Conservation (phyloP, 106 monocot species). For the Triglochin maritima region DNA sequence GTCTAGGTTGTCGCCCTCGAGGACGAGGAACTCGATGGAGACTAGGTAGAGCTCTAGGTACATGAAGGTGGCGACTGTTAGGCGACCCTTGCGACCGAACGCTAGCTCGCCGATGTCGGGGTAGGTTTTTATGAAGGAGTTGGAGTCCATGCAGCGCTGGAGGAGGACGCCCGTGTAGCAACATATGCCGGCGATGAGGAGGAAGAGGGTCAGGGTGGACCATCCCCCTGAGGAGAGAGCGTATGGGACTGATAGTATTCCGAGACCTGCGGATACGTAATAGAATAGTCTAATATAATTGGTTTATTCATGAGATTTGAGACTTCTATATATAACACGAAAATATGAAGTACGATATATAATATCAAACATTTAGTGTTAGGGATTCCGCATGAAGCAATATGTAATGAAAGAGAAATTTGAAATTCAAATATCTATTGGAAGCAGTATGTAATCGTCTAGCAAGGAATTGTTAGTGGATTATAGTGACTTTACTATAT, state of each 20-base stretch:
- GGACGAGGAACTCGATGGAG: constrained; percentile 56
- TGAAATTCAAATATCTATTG: no score
- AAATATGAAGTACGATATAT: no score
- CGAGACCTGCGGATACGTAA: constrained; percentile 38
- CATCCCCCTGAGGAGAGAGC: constrained; percentile 76
- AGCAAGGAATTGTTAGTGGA: no score
- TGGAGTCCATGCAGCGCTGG: constrained; percentile 66
- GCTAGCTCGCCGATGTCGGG: constrained; percentile 84
- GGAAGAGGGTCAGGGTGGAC: constrained; percentile 55
- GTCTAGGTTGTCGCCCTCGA: constrained; percentile 75
- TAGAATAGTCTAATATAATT: background rate
- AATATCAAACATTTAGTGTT: no score
- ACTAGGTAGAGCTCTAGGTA: constrained; percentile 82
- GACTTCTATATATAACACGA: no score
- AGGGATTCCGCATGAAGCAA: no score
- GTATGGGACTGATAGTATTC: constrained; percentile 75
- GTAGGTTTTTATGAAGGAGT: constrained; percentile 49
- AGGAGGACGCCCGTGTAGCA: constrained; percentile 72
- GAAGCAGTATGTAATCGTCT: no score
- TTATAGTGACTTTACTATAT: no score
- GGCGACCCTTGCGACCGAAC: constrained; percentile 54
- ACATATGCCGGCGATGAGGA: constrained; percentile 38
- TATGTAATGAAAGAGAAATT: no score
- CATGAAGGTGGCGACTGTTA: constrained; percentile 50
- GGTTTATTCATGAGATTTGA: no score